A percentile compares a stretch with the other conserved stretches of the same genome.
Evolutionary conservation across 148 eudicot species (phyloP).

Genomic region (Vaccinium myrtillus): DNA sequence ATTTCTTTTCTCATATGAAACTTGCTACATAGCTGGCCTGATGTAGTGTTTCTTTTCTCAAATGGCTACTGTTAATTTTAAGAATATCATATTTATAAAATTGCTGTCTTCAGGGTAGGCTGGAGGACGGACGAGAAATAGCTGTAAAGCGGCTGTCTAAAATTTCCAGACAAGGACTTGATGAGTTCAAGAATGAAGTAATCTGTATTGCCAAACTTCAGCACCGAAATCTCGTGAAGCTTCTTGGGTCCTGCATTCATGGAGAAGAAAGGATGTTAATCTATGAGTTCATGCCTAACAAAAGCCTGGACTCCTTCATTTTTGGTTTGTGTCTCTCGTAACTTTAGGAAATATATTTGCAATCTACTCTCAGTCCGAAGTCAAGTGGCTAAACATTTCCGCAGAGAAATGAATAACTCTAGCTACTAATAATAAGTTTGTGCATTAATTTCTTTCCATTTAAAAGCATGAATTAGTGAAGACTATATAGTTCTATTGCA

Average conservation of each 20-base stretch:
- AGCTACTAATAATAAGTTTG: too few relatives aligned
- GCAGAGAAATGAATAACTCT: too few relatives aligned
- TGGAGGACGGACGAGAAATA: conserved; percentile 18
- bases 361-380: not conserved
- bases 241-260: conserved; percentile 23
- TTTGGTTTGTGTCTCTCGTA: not conserved
- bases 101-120: too few relatives aligned
- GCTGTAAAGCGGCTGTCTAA: conserved; percentile 28
- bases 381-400: too few relatives aligned
- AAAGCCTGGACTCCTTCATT: conserved; percentile 1
- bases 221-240: conserved; percentile 30
- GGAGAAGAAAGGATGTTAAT: conserved; percentile 22
- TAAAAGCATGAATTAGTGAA: too few relatives aligned
- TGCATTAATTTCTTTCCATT: too few relatives aligned
- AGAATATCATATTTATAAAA: too few relatives aligned
- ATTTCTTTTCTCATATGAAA: too few relatives aligned
- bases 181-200: conserved; percentile 25
- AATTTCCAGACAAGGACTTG: conserved; percentile 20
- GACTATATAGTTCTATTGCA: too few relatives aligned
- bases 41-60: too few relatives aligned
- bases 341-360: not conserved
- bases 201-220: conserved; percentile 24
- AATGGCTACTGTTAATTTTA: too few relatives aligned
- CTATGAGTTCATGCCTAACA: not conserved
- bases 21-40: too few relatives aligned